Percentiles rank a stretch among this genome's conserved stretches.
These are phyloP conservation scores for Sapria himalayana DNA, from an alignment of 345 rosid species.

Conservation along the genomic window DNA sequence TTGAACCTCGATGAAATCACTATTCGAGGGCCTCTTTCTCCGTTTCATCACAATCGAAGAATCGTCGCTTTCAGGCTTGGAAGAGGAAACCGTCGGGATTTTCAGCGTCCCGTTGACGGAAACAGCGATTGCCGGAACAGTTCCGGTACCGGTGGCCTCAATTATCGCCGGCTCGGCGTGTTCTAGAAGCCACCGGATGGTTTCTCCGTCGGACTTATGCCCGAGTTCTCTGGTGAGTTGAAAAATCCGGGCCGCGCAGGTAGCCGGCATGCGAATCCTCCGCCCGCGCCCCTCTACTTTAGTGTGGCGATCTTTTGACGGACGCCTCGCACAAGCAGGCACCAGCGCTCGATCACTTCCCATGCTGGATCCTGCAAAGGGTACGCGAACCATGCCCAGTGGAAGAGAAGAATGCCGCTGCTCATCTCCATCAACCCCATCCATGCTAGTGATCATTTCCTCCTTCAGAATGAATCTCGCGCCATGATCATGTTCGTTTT, in stretches of 20 bases:
- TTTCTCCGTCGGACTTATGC: conserved; percentile 65
- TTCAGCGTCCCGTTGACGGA: conserved; percentile 50
- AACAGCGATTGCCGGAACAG: conserved; percentile 65
- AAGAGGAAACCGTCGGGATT: conserved; percentile 30
- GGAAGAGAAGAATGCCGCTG: conserved; percentile 9
- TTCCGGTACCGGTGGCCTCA: conserved; percentile 56
- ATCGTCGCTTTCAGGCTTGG: conserved; percentile 9
- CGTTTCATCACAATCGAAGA: conserved; percentile 17
- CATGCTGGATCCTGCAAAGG: too few relatives aligned
- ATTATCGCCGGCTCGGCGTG: conserved; percentile 55
- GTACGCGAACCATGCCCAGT: conserved; percentile 6
- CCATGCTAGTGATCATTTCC: conserved; percentile 16
- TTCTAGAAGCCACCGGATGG: conserved; percentile 51
- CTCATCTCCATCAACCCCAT: too few relatives aligned
- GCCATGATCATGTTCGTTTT: conserved; percentile 13
- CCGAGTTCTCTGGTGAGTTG: conserved; percentile 63
- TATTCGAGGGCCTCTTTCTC: conserved; percentile 25
- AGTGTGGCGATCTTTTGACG: conserved; percentile 56
- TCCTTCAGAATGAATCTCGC: conserved; percentile 15
- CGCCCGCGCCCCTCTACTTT: conserved; percentile 85
- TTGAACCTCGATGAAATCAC: conserved; percentile 24
- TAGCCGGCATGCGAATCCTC: conserved; percentile 49
- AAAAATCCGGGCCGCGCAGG: conserved; percentile 66
- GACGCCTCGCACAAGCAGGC: conserved; percentile 14
- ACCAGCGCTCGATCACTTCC: conserved; percentile 8